Conservation (phyloP, 2,329 filamentous ascomycete species). For the Plenodomus biglobosus region DNA sequence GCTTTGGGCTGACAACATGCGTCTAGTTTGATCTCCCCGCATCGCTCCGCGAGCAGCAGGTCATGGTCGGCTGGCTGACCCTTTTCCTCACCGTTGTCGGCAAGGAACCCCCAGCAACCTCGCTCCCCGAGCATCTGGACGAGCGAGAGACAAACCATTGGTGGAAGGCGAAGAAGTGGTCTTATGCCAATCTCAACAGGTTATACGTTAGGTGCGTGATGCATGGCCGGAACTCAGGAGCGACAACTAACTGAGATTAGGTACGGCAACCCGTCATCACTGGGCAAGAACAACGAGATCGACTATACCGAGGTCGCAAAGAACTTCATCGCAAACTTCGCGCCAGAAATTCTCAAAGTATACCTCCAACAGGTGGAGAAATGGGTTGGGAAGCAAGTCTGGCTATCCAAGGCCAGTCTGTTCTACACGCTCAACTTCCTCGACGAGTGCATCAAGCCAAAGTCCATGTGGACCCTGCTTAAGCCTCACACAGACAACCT, state of each 20-base stretch:
- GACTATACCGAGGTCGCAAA: slow-evolving; percentile 84
- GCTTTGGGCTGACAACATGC: slow-evolving; percentile 11
- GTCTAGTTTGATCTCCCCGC: slow-evolving; percentile 79
- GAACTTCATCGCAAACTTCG: slow-evolving; percentile 86
- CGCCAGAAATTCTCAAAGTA: slow-evolving; percentile 92
- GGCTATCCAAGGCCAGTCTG: slow-evolving; percentile 91
- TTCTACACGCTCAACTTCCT: slow-evolving; percentile 93
- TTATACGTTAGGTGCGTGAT: slow-evolving; percentile 78
- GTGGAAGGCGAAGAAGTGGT: slow-evolving; percentile 99
- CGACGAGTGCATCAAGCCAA: slow-evolving; percentile 96
- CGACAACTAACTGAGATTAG: slow-evolving; percentile 50
- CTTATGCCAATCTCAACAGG: slow-evolving; percentile 95
- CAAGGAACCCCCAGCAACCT: slow-evolving; percentile 76
- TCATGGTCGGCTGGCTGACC: slow-evolving; percentile 93
- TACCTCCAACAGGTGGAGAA: slow-evolving; percentile 95
- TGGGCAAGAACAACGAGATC: slow-evolving; percentile 72
- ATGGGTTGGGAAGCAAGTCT: slow-evolving; percentile 91
- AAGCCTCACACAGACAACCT: slow-evolving; percentile 92
- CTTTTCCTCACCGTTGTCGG: slow-evolving; percentile 88
- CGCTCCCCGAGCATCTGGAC: slow-evolving; percentile 76
- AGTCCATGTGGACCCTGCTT: slow-evolving; percentile 93
- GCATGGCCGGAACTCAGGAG: neutral
- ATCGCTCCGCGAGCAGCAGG: slow-evolving; percentile 74
- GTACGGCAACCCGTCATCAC: slow-evolving; percentile 81
- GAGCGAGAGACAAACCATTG: slow-evolving; percentile 94